Conservation (phyloP, 805 yeast genomes). For the Candida railenensis region DNA sequence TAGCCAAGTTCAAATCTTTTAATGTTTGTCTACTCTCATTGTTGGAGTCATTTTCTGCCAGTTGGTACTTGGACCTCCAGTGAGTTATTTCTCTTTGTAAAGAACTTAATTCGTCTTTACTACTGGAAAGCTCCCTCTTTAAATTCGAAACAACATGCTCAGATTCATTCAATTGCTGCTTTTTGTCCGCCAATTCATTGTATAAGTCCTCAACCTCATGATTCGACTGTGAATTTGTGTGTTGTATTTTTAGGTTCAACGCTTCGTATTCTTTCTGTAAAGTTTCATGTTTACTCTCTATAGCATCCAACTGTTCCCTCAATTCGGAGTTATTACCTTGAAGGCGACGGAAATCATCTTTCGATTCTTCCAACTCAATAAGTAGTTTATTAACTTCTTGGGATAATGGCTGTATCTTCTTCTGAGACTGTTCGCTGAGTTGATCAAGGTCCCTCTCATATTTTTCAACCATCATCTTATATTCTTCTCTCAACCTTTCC, state of each 20-base stretch:
- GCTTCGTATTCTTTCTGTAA: conserved; percentile 10
- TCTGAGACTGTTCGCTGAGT: conserved; percentile 17
- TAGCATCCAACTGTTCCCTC: not conserved
- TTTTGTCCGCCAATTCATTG: not conserved
- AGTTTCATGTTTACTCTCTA: conserved; percentile 8
- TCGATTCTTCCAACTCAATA: not conserved
- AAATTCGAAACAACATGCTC: conserved; percentile 5
- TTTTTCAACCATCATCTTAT: not conserved
- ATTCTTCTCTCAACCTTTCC: not conserved
- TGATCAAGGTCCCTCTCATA: not conserved
- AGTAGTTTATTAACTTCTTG: not conserved
- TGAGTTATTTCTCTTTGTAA: conserved; percentile 10
- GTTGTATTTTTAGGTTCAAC: not conserved
- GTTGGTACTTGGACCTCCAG: conserved; percentile 4
- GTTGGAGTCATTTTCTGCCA: not conserved
- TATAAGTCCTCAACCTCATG: conserved; percentile 8
- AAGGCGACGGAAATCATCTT: not conserved
- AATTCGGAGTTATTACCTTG: not conserved
- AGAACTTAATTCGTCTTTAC: conserved; percentile 12
- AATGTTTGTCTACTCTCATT: not conserved
- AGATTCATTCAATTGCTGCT: not conserved
- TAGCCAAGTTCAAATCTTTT: not conserved
- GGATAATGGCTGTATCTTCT: not conserved
- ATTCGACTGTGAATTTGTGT: conserved; percentile 8
- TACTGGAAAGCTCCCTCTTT: conserved; percentile 8